Conservation (phyloP, 202 grass and related monocot species). For the Setaria viridis region DNA sequence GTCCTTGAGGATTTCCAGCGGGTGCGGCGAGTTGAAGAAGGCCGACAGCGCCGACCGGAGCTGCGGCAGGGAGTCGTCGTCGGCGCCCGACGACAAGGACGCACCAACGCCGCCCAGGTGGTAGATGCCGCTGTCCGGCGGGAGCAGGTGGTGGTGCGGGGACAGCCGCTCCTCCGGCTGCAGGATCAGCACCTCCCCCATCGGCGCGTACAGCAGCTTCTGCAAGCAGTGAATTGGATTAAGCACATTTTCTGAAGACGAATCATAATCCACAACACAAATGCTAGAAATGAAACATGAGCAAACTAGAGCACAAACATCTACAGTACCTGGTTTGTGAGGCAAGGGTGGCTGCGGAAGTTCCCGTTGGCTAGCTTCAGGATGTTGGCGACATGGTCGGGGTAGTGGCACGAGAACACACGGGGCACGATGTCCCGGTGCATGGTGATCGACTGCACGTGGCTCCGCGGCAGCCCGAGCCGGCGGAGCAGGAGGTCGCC, state of each 20-base stretch:
- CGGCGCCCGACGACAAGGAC: background rate
- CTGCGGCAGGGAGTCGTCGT: constrained; percentile 38
- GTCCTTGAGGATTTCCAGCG: constrained; percentile 86
- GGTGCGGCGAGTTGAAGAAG: constrained; percentile 93
- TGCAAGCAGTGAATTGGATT: constrained; percentile 33
- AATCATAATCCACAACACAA: background rate
- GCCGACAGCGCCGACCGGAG: constrained; percentile 64
- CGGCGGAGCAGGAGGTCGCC: constrained; percentile 76
- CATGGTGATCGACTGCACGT: constrained; percentile 80
- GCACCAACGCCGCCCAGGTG: constrained; percentile 45
- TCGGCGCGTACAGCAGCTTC: constrained; percentile 91
- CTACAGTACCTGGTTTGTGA: constrained; percentile 69
- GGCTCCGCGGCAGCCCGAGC: constrained; percentile 69
- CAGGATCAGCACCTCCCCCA: constrained; percentile 85
- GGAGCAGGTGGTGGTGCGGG: constrained; percentile 89
- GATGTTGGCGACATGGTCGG: constrained; percentile 84
- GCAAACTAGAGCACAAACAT: background rate
- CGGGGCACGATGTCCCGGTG: constrained; percentile 97
- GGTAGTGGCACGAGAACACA: constrained; percentile 90
- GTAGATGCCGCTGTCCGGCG: constrained; percentile 74
- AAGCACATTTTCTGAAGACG: background rate
- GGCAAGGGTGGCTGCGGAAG: constrained; percentile 81
- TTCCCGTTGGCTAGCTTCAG: constrained; percentile 89
- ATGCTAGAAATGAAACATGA: background rate
- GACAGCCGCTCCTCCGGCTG: constrained; percentile 86